phyloP scores from a whole-genome alignment of 2,329 filamentous ascomycete species.

The Aspergillus jensenii region DNA sequence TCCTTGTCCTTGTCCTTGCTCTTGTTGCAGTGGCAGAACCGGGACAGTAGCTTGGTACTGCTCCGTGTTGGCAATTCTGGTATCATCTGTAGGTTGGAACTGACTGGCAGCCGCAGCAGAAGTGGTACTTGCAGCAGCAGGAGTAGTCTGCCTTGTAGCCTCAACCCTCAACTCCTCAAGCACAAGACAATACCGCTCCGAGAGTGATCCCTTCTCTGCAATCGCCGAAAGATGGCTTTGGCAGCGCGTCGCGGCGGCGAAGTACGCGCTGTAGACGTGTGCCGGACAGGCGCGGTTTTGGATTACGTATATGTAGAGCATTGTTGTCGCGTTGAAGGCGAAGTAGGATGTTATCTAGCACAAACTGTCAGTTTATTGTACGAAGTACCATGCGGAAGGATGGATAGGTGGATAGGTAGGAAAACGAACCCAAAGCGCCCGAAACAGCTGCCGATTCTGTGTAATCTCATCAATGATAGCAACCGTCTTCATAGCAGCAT shows the following conservation, averaged over 20 bases:
- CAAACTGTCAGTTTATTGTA: constrained; percentile 23
- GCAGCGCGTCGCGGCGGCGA: constrained; percentile 18
- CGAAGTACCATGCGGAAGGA: neutral
- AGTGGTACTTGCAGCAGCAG: neutral
- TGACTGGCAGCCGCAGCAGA: neutral
- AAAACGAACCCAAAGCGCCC: constrained; percentile 1
- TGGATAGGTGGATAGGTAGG: neutral
- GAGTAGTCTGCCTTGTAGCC: neutral
- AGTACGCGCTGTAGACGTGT: constrained; percentile 16
- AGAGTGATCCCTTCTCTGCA: constrained; percentile 20
- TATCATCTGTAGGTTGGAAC: neutral
- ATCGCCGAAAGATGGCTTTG: constrained; percentile 20
- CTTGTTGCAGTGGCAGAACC: no score
- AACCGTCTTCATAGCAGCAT: neutral
- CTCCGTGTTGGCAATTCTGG: fast-evolving
- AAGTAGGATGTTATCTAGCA: constrained; percentile 21
- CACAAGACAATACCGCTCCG: constrained; percentile 22
- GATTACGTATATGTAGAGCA: constrained; percentile 24
- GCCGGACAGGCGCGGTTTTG: constrained; percentile 10
- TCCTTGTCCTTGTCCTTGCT: no score
- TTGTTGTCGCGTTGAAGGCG: constrained; percentile 19
- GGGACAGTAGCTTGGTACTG: neutral
- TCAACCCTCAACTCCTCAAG: constrained; percentile 17
- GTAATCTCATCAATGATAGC: constrained; percentile 2
- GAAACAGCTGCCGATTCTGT: constrained; percentile 1